Evolutionary conservation across 2,329 filamentous ascomycete genomes (phyloP).

Genomic region (Fusarium tanahbumbuense): DNA sequence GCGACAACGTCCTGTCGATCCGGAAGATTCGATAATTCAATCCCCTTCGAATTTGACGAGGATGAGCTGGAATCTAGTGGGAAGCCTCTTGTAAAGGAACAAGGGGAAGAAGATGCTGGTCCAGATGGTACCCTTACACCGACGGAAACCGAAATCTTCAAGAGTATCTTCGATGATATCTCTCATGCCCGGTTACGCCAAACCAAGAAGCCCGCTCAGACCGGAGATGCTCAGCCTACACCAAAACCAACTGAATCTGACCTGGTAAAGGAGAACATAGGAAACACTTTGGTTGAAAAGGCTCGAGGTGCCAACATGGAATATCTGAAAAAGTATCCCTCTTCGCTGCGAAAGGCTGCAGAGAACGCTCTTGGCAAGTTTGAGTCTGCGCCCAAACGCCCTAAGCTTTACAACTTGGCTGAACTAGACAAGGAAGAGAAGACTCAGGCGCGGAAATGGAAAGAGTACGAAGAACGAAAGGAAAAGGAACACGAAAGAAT

Average conservation of each 20-base stretch:
- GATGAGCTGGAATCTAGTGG: conserved; percentile 49
- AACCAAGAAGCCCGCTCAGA: conserved; percentile 40
- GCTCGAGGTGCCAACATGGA: conserved; percentile 49
- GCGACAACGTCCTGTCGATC: conserved; percentile 26
- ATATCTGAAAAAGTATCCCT: conserved; percentile 54
- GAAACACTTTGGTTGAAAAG: conserved; percentile 51
- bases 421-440: conserved; percentile 50
- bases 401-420: conserved; percentile 43
- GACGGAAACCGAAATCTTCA: conserved; percentile 68
- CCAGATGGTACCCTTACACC: conserved; percentile 66
- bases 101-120: background rate
- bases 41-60: conserved; percentile 67
- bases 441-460: conserved; percentile 51
- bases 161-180: conserved; percentile 65
- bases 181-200: conserved; percentile 51
- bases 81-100: background rate
- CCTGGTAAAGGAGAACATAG: conserved; percentile 7
- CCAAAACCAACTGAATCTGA: conserved; percentile 1
- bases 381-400: conserved; percentile 47
- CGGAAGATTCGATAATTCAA: conserved; percentile 51
- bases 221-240: background rate
- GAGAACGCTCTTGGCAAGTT: conserved; percentile 55
- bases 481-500: conserved; percentile 64
- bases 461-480: conserved; percentile 53
- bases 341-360: conserved; percentile 54